Base-by-base conservation (phyloP, 371 early-diverging fungal species). In the Coemansia sp. region DNA sequence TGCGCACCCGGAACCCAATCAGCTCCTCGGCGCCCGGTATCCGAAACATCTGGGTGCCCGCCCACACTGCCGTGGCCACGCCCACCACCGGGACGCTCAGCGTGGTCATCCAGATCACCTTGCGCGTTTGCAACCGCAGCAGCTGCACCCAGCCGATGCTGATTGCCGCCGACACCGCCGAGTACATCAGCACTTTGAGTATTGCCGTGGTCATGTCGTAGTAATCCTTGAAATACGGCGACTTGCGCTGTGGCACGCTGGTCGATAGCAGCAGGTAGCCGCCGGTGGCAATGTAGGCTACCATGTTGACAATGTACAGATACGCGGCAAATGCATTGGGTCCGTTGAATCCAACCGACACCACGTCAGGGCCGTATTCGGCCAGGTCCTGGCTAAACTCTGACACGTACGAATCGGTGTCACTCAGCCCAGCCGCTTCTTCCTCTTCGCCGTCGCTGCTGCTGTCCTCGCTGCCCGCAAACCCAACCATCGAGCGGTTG, bases 331-430 rank as follows among this genome's bases (percentile, higher is more conserved):
- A 31, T 26, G 55, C 36, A 14, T 69, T 56, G 5, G 74, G 74
- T 6, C 70, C 69, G 32, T 32, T 39, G 26, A 68, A 57, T 9
- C 74, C 74, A 2, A 57, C 38, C 0, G 58, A 36, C 13, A 55
- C 39, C 0, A 42, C 41, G 16, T 59, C 70, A 14, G 42, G 32
- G 2, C 70, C 70, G 35, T 69, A 74, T 20, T 57, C 62, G 3
- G 36, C 65, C 41, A 74, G 58, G 5, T 74, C 74, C 40, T 68
- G 74, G 59, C 74, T 74, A 20, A 74, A 74, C 45, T 69, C 70
- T 5, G 74, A 68, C 11, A 68, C 65, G 26, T 74, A 74, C 26
- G 74, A 74, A 26, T 65, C 70, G 8, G 62, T 53, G 34, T 73
- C 65, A 16, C 55, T 56, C 3, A 40, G n/a, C 30, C 32, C 43